These are phyloP conservation scores for Balansia obtecta DNA, from an alignment of 2,329 filamentous ascomycete genomes.

Conservation along the genomic window DNA sequence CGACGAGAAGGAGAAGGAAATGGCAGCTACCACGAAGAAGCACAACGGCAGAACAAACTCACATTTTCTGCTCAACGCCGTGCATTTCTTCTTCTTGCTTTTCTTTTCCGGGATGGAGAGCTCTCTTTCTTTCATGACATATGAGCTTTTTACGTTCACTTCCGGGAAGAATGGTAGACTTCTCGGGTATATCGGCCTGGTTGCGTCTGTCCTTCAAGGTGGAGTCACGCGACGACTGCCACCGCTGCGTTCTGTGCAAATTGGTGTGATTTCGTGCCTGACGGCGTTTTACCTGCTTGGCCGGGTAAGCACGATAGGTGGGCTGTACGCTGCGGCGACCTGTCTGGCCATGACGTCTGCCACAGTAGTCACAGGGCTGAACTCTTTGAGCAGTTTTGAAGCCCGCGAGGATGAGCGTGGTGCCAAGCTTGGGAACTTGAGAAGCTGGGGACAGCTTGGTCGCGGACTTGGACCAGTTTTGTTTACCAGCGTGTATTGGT, in stretches of 20 bases:
- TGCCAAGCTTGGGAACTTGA: constrained; percentile 71
- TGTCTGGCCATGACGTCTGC: constrained; percentile 82
- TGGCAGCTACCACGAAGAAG: constrained; percentile 8
- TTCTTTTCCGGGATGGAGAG: constrained; percentile 99
- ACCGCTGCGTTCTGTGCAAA: constrained; percentile 65
- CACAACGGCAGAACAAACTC: constrained; percentile 57
- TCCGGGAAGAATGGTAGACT: constrained; percentile 72
- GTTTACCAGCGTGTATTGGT: constrained; percentile 97
- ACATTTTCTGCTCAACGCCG: constrained; percentile 66
- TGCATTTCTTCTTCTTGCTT: constrained; percentile 83
- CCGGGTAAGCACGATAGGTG: constrained; percentile 51
- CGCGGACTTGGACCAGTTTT: constrained; percentile 75
- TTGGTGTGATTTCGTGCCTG: constrained; percentile 67
- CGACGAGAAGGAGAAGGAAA: constrained; percentile 14
- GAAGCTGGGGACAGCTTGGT: constrained; percentile 75
- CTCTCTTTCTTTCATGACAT: constrained; percentile 93
- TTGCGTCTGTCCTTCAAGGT: constrained; percentile 86
- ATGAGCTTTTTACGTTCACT: constrained; percentile 77
- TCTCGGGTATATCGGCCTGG: constrained; percentile 80
- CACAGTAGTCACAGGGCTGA: constrained; percentile 88
- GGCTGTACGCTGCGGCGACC: constrained; percentile 71
- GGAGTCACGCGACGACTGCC: constrained; percentile 78
- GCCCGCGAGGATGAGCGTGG: constrained; percentile 70
- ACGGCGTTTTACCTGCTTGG: constrained; percentile 70
- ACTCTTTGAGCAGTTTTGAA: constrained; percentile 85